phyloP scores from a whole-genome alignment of 495 filamentous ascomycete genomes.

The Penicillium cinerascens region DNA sequence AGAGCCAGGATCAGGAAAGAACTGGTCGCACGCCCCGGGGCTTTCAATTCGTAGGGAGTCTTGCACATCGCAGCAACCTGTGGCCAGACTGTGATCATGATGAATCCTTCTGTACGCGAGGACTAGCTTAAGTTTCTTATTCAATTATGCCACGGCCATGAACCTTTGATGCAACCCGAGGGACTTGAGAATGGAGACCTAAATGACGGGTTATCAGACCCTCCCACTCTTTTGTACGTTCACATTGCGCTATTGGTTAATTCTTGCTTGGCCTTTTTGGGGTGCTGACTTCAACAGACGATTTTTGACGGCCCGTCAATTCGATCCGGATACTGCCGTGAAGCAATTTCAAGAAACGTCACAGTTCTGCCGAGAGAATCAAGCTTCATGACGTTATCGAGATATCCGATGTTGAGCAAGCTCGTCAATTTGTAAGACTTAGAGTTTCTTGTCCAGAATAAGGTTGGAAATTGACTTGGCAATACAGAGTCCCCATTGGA shows the following conservation, averaged over 20 bases:
- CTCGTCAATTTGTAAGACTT: constrained; percentile 23
- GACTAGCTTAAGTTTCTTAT: constrained; percentile 15
- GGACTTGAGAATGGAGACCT: constrained; percentile 21
- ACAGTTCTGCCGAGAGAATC: constrained; percentile 21
- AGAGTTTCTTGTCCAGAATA: background rate
- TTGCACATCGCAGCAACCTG: too few species aligned
- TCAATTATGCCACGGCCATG: constrained; percentile 17
- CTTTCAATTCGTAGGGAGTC: too few species aligned
- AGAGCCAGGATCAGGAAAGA: too few species aligned
- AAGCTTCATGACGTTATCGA: constrained; percentile 22
- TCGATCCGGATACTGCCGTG: constrained; percentile 16
- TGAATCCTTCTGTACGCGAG: background rate
- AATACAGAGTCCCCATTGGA: constrained; percentile 34
- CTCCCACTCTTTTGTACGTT: constrained; percentile 28
- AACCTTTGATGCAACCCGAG: constrained; percentile 17
- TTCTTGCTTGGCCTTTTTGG: background rate
- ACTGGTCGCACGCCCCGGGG: too few species aligned
- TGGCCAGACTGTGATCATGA: background rate
- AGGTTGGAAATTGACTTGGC: background rate
- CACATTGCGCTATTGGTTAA: background rate
- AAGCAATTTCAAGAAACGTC: constrained; percentile 22
- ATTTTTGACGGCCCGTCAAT: constrained; percentile 28
- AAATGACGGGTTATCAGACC: constrained; percentile 26
- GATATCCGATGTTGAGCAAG: constrained; percentile 26
- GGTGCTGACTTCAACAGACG: constrained; percentile 16